A percentile compares a stretch with the other conserved stretches of the same genome.
These are phyloP conservation scores for Lasiosphaeria miniovina DNA, from an alignment of 495 filamentous ascomycete species.

Conservation along the genomic window DNA sequence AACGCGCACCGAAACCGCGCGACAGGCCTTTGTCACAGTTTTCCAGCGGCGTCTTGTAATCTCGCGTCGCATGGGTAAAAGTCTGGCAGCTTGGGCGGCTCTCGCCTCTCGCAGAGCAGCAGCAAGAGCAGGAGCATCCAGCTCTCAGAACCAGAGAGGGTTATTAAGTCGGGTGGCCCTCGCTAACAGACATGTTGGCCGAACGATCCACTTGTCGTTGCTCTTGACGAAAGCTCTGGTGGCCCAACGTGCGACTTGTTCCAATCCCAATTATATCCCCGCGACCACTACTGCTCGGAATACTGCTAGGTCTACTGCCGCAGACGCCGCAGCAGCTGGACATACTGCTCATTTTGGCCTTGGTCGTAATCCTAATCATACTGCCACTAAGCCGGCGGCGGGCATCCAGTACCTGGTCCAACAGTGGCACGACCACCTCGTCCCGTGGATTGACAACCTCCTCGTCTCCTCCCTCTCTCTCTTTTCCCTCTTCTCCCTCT, in stretches of 20 bases:
- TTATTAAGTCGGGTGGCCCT: constrained; percentile 13
- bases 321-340: constrained; percentile 3
- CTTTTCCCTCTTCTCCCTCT: constrained; percentile 21
- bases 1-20: constrained; percentile 19
- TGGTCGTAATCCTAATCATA: constrained; percentile 15
- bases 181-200: constrained; percentile 8
- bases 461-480: constrained; percentile 21
- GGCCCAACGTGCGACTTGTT: constrained; percentile 6
- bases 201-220: constrained; percentile 11
- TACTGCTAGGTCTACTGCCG: background rate
- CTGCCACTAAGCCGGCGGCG: background rate
- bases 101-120: constrained; percentile 4
- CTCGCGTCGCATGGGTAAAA: constrained; percentile 12
- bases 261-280: background rate
- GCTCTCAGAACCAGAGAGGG: background rate
- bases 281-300: background rate
- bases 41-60: constrained; percentile 7
- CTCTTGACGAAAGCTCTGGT: constrained; percentile 17
- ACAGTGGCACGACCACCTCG: background rate
- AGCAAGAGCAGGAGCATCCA: background rate
- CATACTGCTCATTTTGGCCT: background rate
- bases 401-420: background rate
- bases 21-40: constrained; percentile 21
- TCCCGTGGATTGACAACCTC: constrained; percentile 15
- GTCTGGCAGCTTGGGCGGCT: constrained; percentile 6